phyloP scores from a whole-genome alignment of 331 rosid species.

The Stylosanthes scabra region DNA sequence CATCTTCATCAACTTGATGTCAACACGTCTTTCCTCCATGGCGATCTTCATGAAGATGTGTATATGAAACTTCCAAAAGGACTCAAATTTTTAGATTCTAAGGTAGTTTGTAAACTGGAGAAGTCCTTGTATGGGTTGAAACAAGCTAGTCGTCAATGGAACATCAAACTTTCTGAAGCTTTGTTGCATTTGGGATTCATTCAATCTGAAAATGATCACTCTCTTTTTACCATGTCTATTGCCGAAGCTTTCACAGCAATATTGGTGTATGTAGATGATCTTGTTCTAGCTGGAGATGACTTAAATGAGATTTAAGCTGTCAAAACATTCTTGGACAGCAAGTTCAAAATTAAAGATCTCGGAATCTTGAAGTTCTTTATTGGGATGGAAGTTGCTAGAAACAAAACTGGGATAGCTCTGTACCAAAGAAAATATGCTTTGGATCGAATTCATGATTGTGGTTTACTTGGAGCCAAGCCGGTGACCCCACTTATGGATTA shows the following conservation, averaged over 20 bases:
- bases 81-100: rapidly evolving
- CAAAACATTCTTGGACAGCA: too few relatives aligned
- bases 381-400: not conserved
- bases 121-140: not conserved
- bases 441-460: not conserved
- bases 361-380: too few relatives aligned
- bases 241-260: not conserved
- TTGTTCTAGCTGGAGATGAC: too few relatives aligned
- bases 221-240: not conserved
- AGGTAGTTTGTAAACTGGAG: not conserved
- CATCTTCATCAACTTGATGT: not conserved
- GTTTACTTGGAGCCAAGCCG: not conserved
- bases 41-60: not conserved
- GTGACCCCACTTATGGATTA: not conserved
- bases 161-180: not conserved
- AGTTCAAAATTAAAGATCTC: not conserved
- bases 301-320: not conserved
- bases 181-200: not conserved
- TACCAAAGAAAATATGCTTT: too few relatives aligned
- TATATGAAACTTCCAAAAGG: not conserved
- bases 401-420: not conserved
- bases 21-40: not conserved
- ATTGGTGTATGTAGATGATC: too few relatives aligned
- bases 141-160: not conserved
- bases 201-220: not conserved